Evolutionary conservation across 176 grass and related monocot species (phyloP), one percentile per base, ranked within the genome.

Genomic region (Typha latifolia): DNA sequence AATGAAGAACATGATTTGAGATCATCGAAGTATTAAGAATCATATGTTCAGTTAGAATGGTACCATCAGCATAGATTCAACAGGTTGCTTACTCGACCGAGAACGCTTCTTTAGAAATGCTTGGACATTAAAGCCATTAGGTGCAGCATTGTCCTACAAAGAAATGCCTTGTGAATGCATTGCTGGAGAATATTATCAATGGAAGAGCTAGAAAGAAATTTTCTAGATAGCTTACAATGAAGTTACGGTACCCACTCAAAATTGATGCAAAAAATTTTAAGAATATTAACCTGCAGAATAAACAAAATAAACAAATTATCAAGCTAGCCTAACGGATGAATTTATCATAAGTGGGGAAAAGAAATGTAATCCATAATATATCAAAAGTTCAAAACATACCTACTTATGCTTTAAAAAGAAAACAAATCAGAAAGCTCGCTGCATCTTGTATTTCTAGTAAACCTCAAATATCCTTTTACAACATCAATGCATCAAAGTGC

Each of bases 51-150:
- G 49, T 69, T 51, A 12, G 62, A 80, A 78, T 72, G 72, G 78
- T 99, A 99, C 94, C 94, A 99, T 93, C 14, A 76, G 90, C 94
- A 93, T 99, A 73, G 86, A 91, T 21, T 99, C 94, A 0, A 93
- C 74, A 76, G 94, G 85, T 74, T 90, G 81, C 57, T 86, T 89
- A 71, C 83, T 93, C 75, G 77, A 71, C 32, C 94, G 81, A 66
- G 94, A 93, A 72, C 94, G 81, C 68, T 99, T 99, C 82, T 93
- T 99, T 69, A 99, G 85, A 84, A 99, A 99, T 61, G 94, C 89
- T 99, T 99, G 94, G 72, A 81, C 82, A 82, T 99, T 99, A 82
- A 99, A 99, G 69, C 90, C 89, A 78, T 74, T 93, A 69, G 73
- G 80, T 52, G 77, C 62, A 76, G 94, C 79, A 72, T 85, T 90